These are phyloP conservation scores for Cucurbitaria berberidis DNA, from an alignment of 2,329 filamentous ascomycete genomes.

Conservation along the genomic window DNA sequence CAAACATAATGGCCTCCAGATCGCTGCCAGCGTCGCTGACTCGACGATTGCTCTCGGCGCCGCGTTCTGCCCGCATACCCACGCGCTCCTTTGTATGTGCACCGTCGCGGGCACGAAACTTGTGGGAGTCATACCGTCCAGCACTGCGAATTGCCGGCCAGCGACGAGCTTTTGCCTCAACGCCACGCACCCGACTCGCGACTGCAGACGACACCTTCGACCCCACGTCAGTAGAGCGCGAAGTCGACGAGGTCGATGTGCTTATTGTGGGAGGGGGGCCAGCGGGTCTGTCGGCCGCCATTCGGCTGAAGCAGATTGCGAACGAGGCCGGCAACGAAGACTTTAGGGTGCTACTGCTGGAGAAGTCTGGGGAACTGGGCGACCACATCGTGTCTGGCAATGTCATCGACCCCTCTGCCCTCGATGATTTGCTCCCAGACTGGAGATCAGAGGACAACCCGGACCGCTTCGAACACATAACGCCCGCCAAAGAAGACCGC, in stretches of 20 bases:
- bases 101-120: slow-evolving; percentile 17
- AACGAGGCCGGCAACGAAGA: slow-evolving; percentile 95
- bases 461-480: slow-evolving; percentile 84
- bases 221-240: slow-evolving; percentile 71
- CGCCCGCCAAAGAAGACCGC: slow-evolving; percentile 79
- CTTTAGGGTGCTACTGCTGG: slow-evolving; percentile 88
- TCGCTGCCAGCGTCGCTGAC: slow-evolving; percentile 34
- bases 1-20: slow-evolving; percentile 45
- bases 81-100: slow-evolving; percentile 27
- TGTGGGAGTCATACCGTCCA: slow-evolving; percentile 36
- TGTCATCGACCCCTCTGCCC: slow-evolving; percentile 85
- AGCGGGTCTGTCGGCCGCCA: slow-evolving; percentile 89
- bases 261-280: slow-evolving; percentile 97
- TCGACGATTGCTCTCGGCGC: slow-evolving; percentile 32
- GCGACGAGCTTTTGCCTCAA: slow-evolving; percentile 44
- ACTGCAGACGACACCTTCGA: slow-evolving; percentile 53
- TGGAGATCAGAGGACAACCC: slow-evolving; percentile 92
- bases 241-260: slow-evolving; percentile 92
- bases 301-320: slow-evolving; percentile 92
- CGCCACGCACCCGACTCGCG: slow-evolving; percentile 37
- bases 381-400: slow-evolving; percentile 96
- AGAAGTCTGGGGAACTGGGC: slow-evolving; percentile 94
- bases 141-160: slow-evolving; percentile 48
- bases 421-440: slow-evolving; percentile 90
- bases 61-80: slow-evolving; percentile 25